Conservation (phyloP, 192 early-diverging fungal species). For the Linnemannia exigua region DNA sequence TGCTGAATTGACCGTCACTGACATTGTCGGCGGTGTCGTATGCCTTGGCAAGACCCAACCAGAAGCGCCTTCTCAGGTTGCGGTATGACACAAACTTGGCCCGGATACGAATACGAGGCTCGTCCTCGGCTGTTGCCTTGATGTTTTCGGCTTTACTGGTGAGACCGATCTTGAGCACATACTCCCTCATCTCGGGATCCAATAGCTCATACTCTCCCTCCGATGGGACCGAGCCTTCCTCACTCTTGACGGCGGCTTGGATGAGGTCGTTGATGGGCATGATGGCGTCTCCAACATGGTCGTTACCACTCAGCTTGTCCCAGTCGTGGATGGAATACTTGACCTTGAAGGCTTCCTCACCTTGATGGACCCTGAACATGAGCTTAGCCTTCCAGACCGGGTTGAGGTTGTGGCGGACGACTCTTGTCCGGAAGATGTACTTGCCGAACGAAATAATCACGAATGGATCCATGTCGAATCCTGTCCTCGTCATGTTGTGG, state of each 20-base stretch:
- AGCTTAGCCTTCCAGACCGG: conserved; percentile 84
- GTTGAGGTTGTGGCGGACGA: conserved; percentile 75
- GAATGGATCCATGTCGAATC: conserved; percentile 89
- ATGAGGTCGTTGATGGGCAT: conserved; percentile 69
- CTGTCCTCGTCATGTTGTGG: conserved; percentile 61
- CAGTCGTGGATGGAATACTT: conserved; percentile 80
- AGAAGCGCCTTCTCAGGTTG: conserved; percentile 78
- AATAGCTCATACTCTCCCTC: conserved; percentile 16
- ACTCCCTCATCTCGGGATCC: conserved; percentile 60
- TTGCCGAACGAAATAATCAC: conserved; percentile 78
- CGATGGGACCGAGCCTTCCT: conserved; percentile 1
- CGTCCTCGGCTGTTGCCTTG: conserved; percentile 54
- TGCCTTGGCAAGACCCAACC: conserved; percentile 70
- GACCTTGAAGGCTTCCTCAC: conserved; percentile 59
- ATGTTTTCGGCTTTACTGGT: conserved; percentile 15
- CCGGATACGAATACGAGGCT: conserved; percentile 65
- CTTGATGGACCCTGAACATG: conserved; percentile 67
- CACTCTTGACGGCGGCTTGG: conserved; percentile 41
- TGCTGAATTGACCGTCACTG: conserved; percentile 53
- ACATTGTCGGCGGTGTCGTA: conserved; percentile 68
- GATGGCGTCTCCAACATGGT: conserved; percentile 68
- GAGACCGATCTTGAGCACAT: conserved; percentile 56
- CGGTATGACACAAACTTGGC: conserved; percentile 78
- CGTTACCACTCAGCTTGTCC: conserved; percentile 79
- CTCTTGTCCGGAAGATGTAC: conserved; percentile 78